These are phyloP conservation scores for Ploettnerulaceae sp. DNA, from an alignment of 2,329 filamentous ascomycete genomes.

Conservation along the genomic window DNA sequence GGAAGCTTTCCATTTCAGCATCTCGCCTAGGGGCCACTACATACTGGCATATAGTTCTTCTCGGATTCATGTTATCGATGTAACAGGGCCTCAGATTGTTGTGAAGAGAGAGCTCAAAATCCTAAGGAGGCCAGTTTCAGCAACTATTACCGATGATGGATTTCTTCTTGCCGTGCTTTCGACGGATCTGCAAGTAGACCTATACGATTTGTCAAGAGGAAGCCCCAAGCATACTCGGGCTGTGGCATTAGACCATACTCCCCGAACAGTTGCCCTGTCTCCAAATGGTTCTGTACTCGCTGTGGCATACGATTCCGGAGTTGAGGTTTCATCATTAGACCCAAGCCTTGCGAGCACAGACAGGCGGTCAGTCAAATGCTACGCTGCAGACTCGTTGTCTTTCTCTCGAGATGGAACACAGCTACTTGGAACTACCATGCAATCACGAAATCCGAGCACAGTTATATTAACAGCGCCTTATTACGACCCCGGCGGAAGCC, in stretches of 20 bases:
- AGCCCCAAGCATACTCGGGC: conserved; percentile 69
- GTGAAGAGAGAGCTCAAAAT: conserved; percentile 79
- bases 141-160: conserved; percentile 75
- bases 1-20: conserved; percentile 79
- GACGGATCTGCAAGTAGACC: conserved; percentile 75
- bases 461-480: conserved; percentile 77
- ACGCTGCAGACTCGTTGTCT: conserved; percentile 65
- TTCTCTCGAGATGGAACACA: conserved; percentile 78
- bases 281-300: conserved; percentile 78
- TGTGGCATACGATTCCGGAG: conserved; percentile 80
- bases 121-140: conserved; percentile 66
- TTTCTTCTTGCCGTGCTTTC: conserved; percentile 73
- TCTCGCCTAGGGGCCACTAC: conserved; percentile 69
- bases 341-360: conserved; percentile 60
- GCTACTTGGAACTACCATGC: conserved; percentile 68
- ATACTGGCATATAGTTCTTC: conserved; percentile 82
- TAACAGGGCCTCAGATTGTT: conserved; percentile 52
- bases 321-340: conserved; percentile 76
- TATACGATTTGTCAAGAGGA: conserved; percentile 66
- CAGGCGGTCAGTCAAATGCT: conserved; percentile 72
- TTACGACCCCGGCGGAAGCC: conserved; percentile 64
- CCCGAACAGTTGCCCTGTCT: conserved; percentile 73
- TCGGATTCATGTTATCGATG: conserved; percentile 73
- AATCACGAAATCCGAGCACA: conserved; percentile 60
- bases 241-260: conserved; percentile 72